phyloP scores from a whole-genome alignment of 768 basidiomycete species.

The Lentinula sp. region DNA sequence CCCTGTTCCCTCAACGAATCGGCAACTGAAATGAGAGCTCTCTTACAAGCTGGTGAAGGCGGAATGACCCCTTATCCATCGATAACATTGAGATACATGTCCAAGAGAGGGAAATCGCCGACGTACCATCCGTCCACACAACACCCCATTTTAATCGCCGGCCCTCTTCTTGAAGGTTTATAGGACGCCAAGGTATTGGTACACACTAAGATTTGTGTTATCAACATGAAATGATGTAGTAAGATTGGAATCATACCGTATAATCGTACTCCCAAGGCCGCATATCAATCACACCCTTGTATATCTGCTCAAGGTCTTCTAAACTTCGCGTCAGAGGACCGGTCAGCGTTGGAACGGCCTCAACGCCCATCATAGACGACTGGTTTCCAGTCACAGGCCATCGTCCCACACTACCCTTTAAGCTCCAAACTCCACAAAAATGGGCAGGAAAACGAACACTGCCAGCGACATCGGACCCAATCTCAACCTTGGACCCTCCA shows the following conservation, averaged over 20 bases:
- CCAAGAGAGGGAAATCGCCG: not conserved
- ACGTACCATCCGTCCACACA: slow-evolving; percentile 57
- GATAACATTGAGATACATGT: not conserved
- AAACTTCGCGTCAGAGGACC: slow-evolving; percentile 61
- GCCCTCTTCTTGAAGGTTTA: slow-evolving; percentile 40
- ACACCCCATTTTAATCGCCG: slow-evolving; percentile 58
- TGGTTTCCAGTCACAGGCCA: slow-evolving; percentile 47
- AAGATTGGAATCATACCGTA: slow-evolving; percentile 29
- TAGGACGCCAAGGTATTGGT: slow-evolving; percentile 42
- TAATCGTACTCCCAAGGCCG: slow-evolving; percentile 68
- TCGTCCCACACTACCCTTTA: slow-evolving; percentile 55
- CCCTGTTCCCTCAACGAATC: slow-evolving; percentile 50
- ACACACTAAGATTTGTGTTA: slow-evolving; percentile 32
- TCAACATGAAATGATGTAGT: slow-evolving; percentile 19
- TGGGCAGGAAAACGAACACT: slow-evolving; percentile 70
- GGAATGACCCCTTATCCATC: slow-evolving; percentile 43
- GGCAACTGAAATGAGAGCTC: slow-evolving; percentile 47
- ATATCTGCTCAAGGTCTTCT: slow-evolving; percentile 59
- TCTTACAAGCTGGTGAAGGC: slow-evolving; percentile 58
- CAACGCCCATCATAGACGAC: slow-evolving; percentile 46
- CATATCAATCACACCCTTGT: slow-evolving; percentile 53
- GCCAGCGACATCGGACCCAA: slow-evolving; percentile 72
- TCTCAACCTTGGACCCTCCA: slow-evolving; percentile 60
- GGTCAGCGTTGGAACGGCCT: slow-evolving; percentile 46
- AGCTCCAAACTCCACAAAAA: slow-evolving; percentile 63